Evolutionary conservation across 345 rosid genomes (phyloP).

Genomic region (Heritiera fomes): DNA sequence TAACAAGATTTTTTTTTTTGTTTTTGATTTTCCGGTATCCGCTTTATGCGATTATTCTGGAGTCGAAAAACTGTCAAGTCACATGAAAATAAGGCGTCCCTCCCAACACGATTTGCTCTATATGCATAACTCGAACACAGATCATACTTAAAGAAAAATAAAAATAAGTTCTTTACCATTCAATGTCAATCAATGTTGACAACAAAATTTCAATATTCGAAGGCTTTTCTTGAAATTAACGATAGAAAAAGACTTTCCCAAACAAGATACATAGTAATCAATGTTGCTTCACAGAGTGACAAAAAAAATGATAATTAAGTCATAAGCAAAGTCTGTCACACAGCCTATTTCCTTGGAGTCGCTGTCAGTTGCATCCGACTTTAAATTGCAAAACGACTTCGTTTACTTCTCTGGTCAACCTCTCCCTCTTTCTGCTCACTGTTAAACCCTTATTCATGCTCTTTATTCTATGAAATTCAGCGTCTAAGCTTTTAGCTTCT

Average conservation of each 20-base stretch:
- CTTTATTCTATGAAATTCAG: background rate
- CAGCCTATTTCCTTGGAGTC: background rate
- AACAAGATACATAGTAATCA: background rate
- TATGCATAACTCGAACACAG: too few species aligned
- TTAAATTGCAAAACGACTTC: background rate
- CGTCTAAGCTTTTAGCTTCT: background rate
- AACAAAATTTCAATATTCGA: background rate
- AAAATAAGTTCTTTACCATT: too few species aligned
- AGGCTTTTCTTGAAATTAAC: too few species aligned
- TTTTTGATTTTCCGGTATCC: too few species aligned
- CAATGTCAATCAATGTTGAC: too few species aligned
- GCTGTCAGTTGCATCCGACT: background rate
- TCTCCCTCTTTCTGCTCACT: background rate
- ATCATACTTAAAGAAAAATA: too few species aligned
- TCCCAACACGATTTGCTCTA: too few species aligned
- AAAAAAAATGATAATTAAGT: background rate
- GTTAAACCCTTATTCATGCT: constrained; percentile 2
- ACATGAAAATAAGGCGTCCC: too few species aligned
- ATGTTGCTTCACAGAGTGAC: background rate
- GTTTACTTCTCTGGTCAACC: background rate
- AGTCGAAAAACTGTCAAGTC: too few species aligned
- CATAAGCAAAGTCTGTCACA: background rate
- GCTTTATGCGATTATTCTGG: too few species aligned
- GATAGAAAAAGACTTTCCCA: background rate
- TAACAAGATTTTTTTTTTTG: too few species aligned